These are phyloP conservation scores for Alternaria tenuissima DNA, from an alignment of 2,329 filamentous ascomycete species.

Conservation along the genomic window DNA sequence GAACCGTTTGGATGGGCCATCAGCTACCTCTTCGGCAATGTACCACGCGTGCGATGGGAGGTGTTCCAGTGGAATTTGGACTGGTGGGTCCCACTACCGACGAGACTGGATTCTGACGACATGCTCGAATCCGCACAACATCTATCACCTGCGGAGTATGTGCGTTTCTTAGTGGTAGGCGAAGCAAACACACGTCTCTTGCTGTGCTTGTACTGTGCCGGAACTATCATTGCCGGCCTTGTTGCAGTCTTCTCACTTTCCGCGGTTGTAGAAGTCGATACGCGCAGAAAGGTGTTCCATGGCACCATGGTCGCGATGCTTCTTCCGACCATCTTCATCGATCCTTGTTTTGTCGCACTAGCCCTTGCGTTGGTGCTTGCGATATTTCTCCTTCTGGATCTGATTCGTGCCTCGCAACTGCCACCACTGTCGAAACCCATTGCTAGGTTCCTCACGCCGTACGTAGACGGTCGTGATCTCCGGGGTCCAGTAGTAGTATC, in stretches of 20 bases:
- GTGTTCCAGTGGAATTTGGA: constrained; percentile 74
- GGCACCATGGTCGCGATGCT: constrained; percentile 99
- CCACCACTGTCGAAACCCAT: constrained; percentile 88
- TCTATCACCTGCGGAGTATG: constrained; percentile 61
- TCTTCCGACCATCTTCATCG: constrained; percentile 83
- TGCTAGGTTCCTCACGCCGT: constrained; percentile 86
- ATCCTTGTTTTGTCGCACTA: constrained; percentile 82
- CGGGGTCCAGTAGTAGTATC: constrained; percentile 93
- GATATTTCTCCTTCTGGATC: constrained; percentile 86
- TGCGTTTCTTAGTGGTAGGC: constrained; percentile 72
- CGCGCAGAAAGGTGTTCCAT: constrained; percentile 94
- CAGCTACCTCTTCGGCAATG: constrained; percentile 85
- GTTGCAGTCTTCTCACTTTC: constrained; percentile 77
- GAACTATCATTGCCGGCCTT: constrained; percentile 75
- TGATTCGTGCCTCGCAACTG: constrained; percentile 88
- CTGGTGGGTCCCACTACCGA: constrained; percentile 77
- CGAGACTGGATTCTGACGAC: constrained; percentile 43
- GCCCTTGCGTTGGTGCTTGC: constrained; percentile 81
- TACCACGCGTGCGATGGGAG: constrained; percentile 74
- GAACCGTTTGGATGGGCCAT: constrained; percentile 95
- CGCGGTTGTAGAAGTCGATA: constrained; percentile 87
- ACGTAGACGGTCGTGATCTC: constrained; percentile 92
- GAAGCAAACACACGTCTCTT: constrained; percentile 82
- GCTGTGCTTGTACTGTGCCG: constrained; percentile 76
- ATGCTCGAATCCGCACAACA: constrained; percentile 14